Evolutionary conservation across 139 green algal genomes (phyloP), one percentile per base, ranked within the genome.

Genomic region (Tetradesmus lagerheimii): DNA sequence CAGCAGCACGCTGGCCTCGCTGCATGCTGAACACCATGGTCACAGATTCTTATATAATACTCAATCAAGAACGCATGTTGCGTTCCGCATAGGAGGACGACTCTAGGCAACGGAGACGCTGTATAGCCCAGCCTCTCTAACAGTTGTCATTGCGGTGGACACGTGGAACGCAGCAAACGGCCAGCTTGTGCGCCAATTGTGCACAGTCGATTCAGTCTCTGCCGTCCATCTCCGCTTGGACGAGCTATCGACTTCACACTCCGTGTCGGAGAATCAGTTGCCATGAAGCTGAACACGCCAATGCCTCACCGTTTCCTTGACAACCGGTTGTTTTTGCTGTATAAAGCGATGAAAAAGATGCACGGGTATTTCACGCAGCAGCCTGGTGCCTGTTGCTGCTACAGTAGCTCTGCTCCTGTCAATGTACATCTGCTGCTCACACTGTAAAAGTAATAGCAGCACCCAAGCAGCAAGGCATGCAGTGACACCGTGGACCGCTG

Each of bases 11-110:
- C 50, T 87, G 81, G 67, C 29, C 29, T 38, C 74, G 81, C 81
- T 87, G 81, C 50, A 87, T 86, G n/a, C 45, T 86, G 80, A 86
- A 86, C 35, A 45, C 80, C 80, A 86, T 86, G 45, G 25, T 71
- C 66, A n/a, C 80, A 18, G 23, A 53, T 71, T 50, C n/a, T 78
- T 78, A 20, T 71, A 8, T 15, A 31, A 71, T 31, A 8, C 8
- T 9, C 23, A n/a, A 31, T 71, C 57, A 71, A 31, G 3, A 71
- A 71, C 57, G 57, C 57, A 71, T 31, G 23, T 9, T 71, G 57
- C 57, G 57, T 71, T 71, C 57, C 9, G 57, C 57, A 71, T 31
- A 71, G 57, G 8, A 71, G 57, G 18, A 31, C 57, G 57, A 71
- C 25, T 9, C 3, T n/a, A 11, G 57, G 57, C 25, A 1, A 6